Percentiles rank a stretch among this genome's conserved stretches.
phyloP scores from a whole-genome alignment of 2,329 filamentous ascomycete genomes.

The Calonectria multiphialidica region DNA sequence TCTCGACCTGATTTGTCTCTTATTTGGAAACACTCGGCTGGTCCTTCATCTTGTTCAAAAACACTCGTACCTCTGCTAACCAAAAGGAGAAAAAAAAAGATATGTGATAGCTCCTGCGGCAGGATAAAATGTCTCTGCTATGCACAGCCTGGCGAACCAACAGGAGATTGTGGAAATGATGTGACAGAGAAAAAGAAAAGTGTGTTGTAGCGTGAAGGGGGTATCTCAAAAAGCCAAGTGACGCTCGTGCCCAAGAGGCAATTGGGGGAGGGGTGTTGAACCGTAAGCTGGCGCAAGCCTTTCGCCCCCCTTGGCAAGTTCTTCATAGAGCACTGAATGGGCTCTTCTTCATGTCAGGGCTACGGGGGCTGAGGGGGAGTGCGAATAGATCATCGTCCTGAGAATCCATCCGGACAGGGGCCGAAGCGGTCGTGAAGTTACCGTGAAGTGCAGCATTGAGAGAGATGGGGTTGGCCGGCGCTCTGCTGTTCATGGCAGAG shows the following conservation, averaged over 20 bases:
- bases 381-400: conserved; percentile 83
- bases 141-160: background rate
- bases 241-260: background rate
- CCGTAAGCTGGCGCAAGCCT: background rate
- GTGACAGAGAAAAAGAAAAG: background rate
- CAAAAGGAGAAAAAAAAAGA: background rate
- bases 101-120: background rate
- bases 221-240: conserved; percentile 6
- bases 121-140: background rate
- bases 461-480: conserved; percentile 44
- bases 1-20: background rate
- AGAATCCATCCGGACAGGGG: conserved; percentile 31
- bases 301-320: no score
- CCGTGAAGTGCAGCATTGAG: conserved; percentile 48
- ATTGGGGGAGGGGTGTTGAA: background rate
- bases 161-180: background rate
- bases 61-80: background rate
- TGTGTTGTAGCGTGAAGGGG: background rate
- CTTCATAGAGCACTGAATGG: conserved; percentile 73
- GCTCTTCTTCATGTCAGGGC: conserved; percentile 86
- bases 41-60: conserved; percentile 11
- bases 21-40: background rate
- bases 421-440: conserved; percentile 32
- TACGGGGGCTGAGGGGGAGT: conserved; percentile 86
- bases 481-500: conserved; percentile 44